Evolutionary conservation across 2,329 filamentous ascomycete species (phyloP), one percentile per base, ranked within the genome.

Genomic region (Colletotrichum navitas): DNA sequence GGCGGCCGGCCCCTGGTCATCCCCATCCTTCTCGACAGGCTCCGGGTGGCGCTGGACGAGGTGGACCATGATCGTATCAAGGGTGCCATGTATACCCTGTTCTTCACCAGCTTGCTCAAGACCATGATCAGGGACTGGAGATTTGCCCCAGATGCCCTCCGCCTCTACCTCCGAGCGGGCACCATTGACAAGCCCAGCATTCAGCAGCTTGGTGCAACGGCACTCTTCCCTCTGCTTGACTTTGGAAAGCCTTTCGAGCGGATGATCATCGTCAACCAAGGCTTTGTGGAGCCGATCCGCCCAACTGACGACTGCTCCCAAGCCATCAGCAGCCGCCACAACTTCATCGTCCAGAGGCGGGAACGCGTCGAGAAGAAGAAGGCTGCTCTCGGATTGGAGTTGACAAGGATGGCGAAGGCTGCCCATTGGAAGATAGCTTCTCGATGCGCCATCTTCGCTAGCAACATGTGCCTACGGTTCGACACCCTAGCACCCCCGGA

Each of bases 391-490:
- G 93, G 95, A 0, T 85, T 94, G 66, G 94, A 98, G 79, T 86
- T 99, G 41, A 92, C 95, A 5, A 89, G 92, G 71, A 84, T 92
- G 71, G 93, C 94, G 1, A 91, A 90, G 76, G 89, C 89, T 3
- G 94, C 94, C 0, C 97, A 99, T 79, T 99, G 96, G 96, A 98
- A 97, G 84, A 95, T 97, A 76, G 95, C 95, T 7, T 94, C 91
- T 62, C 89, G 95, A 36, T 97, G 95, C 68, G 93, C 93, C 12
- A 93, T 97, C 45, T 96, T 99, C 79, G 93, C 97, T 5, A 90
- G 95, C 68, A 97, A 96, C 72, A 87, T 98, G 73, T 95, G 94
- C 68, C 89, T 98, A 74, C 91, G 96, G n/a, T 97, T 98, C 76
- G 92, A 98, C 75, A 92, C 90, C 24, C 89, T 99, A 73, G 94